Evolutionary conservation across 2,329 filamentous ascomycete species (phyloP).

Genomic region (Venturia effusa): DNA sequence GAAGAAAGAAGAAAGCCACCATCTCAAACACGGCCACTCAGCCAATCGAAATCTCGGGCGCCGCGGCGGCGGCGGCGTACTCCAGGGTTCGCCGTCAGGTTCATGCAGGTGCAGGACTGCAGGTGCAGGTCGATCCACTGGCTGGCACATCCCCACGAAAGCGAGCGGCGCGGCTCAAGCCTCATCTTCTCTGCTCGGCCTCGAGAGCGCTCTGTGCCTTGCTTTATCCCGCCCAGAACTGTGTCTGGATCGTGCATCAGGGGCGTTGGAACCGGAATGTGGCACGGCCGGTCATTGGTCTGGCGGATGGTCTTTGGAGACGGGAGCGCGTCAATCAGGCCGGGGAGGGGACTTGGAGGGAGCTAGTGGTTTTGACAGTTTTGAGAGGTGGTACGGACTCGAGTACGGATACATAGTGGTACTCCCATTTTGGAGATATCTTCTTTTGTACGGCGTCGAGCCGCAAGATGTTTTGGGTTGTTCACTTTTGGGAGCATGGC

Average conservation of each 20-base stretch:
- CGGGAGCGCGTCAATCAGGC: neutral
- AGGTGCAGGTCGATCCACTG: neutral
- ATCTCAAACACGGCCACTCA: neutral
- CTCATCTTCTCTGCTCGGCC: neutral
- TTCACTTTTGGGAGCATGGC: too few species aligned
- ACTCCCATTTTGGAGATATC: too few species aligned
- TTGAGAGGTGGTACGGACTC: too few species aligned
- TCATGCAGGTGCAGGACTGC: neutral
- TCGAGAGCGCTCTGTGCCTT: neutral
- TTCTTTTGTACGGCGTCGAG: too few species aligned
- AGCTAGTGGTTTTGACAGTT: neutral
- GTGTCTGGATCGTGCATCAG: neutral
- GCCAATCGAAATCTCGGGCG: too few species aligned
- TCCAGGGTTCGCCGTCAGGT: too few species aligned
- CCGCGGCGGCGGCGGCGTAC: too few species aligned
- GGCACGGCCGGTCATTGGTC: neutral
- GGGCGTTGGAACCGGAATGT: neutral
- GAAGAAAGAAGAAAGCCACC: too few species aligned
- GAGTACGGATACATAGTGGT: too few species aligned
- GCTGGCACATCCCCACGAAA: neutral
- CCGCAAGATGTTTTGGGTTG: too few species aligned
- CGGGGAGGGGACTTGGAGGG: neutral
- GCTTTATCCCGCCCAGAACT: neutral
- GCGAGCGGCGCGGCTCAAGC: neutral
- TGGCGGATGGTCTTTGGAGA: neutral